A percentile compares a stretch with the other conserved stretches of the same genome.
These are phyloP conservation scores for Fusarium subglutinans DNA, from an alignment of 2,329 filamentous ascomycete genomes.

Conservation along the genomic window DNA sequence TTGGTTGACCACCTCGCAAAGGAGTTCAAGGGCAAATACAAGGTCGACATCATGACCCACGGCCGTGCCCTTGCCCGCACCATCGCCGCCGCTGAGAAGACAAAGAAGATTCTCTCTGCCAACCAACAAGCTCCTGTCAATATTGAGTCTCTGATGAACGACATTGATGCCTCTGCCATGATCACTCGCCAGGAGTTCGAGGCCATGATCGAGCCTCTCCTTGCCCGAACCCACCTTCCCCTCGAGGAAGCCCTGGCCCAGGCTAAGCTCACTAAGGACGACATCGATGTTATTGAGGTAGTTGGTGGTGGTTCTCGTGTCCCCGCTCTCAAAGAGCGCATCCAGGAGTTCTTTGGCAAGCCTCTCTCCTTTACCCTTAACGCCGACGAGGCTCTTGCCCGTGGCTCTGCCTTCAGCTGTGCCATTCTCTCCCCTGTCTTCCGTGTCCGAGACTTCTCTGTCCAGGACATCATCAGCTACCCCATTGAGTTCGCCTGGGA, in stretches of 20 bases:
- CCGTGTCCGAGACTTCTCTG: slow-evolving; percentile 96
- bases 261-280: slow-evolving; percentile 87
- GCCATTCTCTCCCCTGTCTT: slow-evolving; percentile 97
- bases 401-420: slow-evolving; percentile 96
- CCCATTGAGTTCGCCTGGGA: slow-evolving; percentile 99
- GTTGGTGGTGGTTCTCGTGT: slow-evolving; percentile 96
- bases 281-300: slow-evolving; percentile 93
- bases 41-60: slow-evolving; percentile 93
- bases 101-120: slow-evolving; percentile 98
- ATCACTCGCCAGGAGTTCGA: slow-evolving; percentile 96
- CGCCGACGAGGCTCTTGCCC: slow-evolving; percentile 95
- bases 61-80: slow-evolving; percentile 90
- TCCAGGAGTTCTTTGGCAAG: slow-evolving; percentile 93
- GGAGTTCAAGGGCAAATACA: slow-evolving; percentile 98
- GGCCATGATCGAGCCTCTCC: slow-evolving; percentile 84
- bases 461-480: slow-evolving; percentile 98
- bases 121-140: slow-evolving; percentile 93
- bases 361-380: slow-evolving; percentile 94
- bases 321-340: slow-evolving; percentile 87
- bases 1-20: slow-evolving; percentile 93
- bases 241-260: slow-evolving; percentile 94
- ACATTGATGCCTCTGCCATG: slow-evolving; percentile 88
- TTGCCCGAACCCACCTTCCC: slow-evolving; percentile 76
- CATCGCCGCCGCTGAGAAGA: slow-evolving; percentile 89
- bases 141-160: slow-evolving; percentile 99